These are phyloP conservation scores for Neoascochyta sp. DNA, from an alignment of 2,329 filamentous ascomycete genomes.

Conservation along the genomic window DNA sequence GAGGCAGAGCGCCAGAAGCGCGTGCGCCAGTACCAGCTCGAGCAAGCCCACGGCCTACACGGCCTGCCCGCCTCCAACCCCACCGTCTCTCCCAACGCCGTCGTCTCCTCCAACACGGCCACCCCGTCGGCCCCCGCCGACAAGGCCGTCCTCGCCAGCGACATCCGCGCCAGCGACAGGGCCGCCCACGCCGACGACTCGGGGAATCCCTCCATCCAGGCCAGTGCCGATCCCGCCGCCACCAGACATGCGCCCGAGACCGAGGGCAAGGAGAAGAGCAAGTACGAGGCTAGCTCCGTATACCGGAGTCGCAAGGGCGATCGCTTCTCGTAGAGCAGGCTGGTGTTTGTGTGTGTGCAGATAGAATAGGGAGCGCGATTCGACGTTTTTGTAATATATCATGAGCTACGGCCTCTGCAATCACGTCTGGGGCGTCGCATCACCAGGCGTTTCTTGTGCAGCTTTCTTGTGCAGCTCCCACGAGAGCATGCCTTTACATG, in stretches of 20 bases:
- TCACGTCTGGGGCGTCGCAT: too few relatives aligned
- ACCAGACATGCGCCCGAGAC: constrained; percentile 72
- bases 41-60: constrained; percentile 16
- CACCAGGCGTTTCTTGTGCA: too few relatives aligned
- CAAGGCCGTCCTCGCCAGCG: constrained; percentile 7
- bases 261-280: constrained; percentile 74
- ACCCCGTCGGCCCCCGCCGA: constrained; percentile 10
- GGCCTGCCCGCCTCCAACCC: constrained; percentile 5
- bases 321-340: constrained; percentile 57
- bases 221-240: constrained; percentile 75
- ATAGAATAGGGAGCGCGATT: neutral
- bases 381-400: too few relatives aligned
- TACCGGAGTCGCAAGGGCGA: constrained; percentile 81
- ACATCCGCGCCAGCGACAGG: constrained; percentile 7
- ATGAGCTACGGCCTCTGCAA: too few relatives aligned
- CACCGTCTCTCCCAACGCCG: constrained; percentile 10
- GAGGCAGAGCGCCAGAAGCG: constrained; percentile 42
- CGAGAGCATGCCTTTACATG: too few relatives aligned
- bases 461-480: too few relatives aligned
- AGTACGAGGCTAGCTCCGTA: constrained; percentile 77
- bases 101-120: constrained; percentile 6
- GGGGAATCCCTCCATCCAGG: constrained; percentile 66
- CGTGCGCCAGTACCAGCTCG: constrained; percentile 29
- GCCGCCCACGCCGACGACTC: constrained; percentile 12
- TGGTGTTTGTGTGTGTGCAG: too few relatives aligned